Conservation (phyloP, 441 rosid species). For the Kokia cookei region DNA sequence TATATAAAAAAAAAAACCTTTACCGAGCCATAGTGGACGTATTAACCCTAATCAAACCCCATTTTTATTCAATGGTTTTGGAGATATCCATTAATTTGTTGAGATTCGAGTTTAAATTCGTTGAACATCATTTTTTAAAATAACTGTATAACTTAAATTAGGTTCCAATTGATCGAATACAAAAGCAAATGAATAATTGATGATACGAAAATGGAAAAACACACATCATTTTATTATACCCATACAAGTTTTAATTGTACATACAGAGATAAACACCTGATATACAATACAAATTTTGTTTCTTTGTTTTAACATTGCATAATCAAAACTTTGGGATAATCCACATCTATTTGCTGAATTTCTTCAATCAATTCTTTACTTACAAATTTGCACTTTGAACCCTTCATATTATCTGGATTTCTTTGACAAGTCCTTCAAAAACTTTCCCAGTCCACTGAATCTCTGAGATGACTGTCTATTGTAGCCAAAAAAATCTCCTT, state of each 20-base stretch:
- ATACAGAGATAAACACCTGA: constrained; percentile 1
- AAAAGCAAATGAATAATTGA: background rate
- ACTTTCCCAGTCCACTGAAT: constrained; percentile 1
- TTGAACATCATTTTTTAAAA: no score
- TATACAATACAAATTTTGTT: constrained; percentile 4
- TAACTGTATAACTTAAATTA: background rate
- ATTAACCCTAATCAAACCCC: background rate
- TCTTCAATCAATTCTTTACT: constrained; percentile 1
- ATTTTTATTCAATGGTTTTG: background rate
- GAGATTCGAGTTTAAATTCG: no score
- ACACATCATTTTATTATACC: background rate
- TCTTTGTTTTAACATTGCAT: constrained; percentile 19
- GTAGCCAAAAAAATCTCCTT: constrained; percentile 3
- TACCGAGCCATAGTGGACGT: background rate
- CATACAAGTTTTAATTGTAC: background rate
- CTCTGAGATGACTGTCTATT: background rate
- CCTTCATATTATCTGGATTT: constrained; percentile 2
- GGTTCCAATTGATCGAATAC: no score
- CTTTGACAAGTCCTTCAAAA: background rate
- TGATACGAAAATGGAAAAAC: background rate
- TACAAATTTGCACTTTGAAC: constrained; percentile 17
- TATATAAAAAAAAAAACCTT: no score
- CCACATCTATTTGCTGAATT: background rate
- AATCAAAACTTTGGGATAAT: constrained; percentile 22
- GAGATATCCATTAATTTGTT: background rate